Evolutionary conservation across 2,329 filamentous ascomycete genomes (phyloP).

Genomic region (Paecilomyces fulvus): DNA sequence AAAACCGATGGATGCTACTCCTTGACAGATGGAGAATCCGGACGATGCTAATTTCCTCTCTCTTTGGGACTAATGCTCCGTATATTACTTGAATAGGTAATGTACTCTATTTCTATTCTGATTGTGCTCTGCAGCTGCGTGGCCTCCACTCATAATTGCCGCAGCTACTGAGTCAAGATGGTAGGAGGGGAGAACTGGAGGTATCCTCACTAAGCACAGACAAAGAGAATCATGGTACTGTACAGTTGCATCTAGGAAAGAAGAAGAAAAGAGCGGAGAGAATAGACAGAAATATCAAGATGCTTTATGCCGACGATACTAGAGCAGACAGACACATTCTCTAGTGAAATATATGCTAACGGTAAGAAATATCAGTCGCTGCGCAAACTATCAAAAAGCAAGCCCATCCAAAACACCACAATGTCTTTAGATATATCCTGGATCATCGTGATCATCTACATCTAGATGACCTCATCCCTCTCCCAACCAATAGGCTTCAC

Average conservation of each 20-base stretch:
- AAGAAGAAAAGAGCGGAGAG: background rate
- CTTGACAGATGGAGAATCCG: too few species aligned
- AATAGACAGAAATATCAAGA: too few species aligned
- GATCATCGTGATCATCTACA: background rate
- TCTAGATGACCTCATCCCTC: conserved; percentile 63
- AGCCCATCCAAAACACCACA: background rate
- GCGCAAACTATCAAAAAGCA: background rate
- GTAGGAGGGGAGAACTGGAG: too few species aligned
- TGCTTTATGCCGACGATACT: background rate
- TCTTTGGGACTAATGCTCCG: background rate
- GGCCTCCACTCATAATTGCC: too few species aligned
- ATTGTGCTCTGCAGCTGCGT: background rate
- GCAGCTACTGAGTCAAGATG: too few species aligned
- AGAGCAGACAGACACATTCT: background rate
- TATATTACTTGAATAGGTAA: background rate
- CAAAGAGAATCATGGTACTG: background rate
- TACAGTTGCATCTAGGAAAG: background rate
- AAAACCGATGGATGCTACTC: too few species aligned
- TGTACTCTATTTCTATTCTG: background rate
- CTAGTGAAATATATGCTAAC: background rate
- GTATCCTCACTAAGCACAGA: too few species aligned
- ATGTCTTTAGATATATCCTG: background rate
- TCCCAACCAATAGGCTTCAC: conserved; percentile 71
- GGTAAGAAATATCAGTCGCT: background rate
- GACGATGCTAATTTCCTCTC: background rate